A percentile compares a stretch with the other conserved stretches of the same genome.
Conservation (phyloP, 2,329 filamentous ascomycete species). For the Pseudogymnoascus verrucosus region DNA sequence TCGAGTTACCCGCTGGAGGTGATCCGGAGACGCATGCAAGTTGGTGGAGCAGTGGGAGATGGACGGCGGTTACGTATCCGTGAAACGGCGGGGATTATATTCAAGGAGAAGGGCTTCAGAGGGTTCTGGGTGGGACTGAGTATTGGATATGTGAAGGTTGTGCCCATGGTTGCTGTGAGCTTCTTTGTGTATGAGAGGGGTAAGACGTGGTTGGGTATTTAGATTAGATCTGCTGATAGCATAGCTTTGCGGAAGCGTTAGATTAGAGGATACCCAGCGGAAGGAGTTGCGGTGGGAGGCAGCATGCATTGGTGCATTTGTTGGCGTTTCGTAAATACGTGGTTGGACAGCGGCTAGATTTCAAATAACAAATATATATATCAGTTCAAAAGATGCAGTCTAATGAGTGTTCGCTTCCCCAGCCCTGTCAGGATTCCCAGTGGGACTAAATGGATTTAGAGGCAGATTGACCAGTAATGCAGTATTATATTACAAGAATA, state of each 20-base stretch:
- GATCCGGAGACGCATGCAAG: conserved; percentile 88
- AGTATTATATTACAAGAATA: background rate
- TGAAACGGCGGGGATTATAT: conserved; percentile 72
- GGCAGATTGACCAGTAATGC: background rate
- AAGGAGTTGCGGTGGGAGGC: background rate
- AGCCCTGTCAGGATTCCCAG: background rate
- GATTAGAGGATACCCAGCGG: conserved; percentile 3
- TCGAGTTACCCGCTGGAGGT: conserved; percentile 92
- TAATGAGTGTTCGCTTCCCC: background rate
- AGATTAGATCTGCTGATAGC: conserved; percentile 16
- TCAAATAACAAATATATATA: background rate
- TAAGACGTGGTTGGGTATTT: conserved; percentile 60
- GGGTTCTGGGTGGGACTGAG: conserved; percentile 91
- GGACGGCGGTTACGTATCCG: conserved; percentile 68
- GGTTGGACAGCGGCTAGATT: background rate
- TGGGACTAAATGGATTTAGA: background rate
- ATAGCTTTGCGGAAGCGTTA: background rate
- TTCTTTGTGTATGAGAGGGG: conserved; percentile 60
- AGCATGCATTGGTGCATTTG: conserved; percentile 4
- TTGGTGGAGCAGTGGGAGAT: conserved; percentile 88
- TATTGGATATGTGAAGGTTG: conserved; percentile 90
- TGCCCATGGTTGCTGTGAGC: conserved; percentile 73
- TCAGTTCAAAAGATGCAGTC: background rate
- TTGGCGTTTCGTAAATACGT: background rate
- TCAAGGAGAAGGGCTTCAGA: conserved; percentile 62